Evolutionary conservation across 2,329 filamentous ascomycete genomes (phyloP).

Genomic region (Colletotrichum horii): DNA sequence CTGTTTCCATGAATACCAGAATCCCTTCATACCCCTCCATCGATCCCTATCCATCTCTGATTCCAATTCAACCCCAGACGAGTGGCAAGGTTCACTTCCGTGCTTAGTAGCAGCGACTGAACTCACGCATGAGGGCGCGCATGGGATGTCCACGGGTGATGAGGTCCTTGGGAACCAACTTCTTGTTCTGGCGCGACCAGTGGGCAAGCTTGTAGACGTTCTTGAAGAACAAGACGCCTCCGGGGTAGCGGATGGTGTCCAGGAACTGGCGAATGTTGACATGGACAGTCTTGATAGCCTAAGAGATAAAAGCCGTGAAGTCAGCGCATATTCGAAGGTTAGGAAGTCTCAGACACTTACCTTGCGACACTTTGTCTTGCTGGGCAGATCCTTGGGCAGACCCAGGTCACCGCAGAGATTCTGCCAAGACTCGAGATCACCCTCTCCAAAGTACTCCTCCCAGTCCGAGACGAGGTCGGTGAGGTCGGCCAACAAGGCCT

Average conservation of each 20-base stretch:
- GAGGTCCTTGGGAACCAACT: constrained; percentile 50
- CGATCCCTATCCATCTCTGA: neutral
- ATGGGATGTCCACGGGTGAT: constrained; percentile 46
- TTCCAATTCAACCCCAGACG: neutral
- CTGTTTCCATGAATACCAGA: neutral
- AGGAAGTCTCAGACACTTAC: constrained; percentile 32
- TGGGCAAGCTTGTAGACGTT: constrained; percentile 34
- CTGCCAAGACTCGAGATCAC: constrained; percentile 47
- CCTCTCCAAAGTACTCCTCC: constrained; percentile 34
- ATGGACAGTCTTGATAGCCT: constrained; percentile 47
- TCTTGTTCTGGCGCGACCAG: constrained; percentile 36
- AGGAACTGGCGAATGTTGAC: constrained; percentile 59
- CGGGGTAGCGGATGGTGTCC: constrained; percentile 30
- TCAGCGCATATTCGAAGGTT: neutral
- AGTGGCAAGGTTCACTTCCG: neutral
- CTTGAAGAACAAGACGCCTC: constrained; percentile 35
- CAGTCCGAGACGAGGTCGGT: constrained; percentile 21
- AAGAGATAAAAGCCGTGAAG: neutral
- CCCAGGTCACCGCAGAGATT: constrained; percentile 49
- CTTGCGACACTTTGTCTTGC: constrained; percentile 50
- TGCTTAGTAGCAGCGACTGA: neutral
- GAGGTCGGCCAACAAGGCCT: neutral
- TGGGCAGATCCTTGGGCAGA: constrained; percentile 38
- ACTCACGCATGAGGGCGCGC: constrained; percentile 33
- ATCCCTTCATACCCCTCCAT: neutral